Conservation (phyloP, 495 filamentous ascomycete genomes). For the Sordaria brevicollis region DNA sequence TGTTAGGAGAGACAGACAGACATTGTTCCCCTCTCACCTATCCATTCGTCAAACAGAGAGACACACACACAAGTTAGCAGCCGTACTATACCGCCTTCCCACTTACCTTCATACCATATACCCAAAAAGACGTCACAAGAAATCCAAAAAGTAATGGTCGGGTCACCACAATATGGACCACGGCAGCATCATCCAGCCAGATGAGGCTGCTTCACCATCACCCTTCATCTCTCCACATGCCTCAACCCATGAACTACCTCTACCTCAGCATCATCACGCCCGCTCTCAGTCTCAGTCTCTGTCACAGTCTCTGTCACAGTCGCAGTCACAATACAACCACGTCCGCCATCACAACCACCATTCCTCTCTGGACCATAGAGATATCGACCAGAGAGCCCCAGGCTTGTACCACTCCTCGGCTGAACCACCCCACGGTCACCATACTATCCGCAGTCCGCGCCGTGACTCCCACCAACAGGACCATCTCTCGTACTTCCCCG, state of each 20-base stretch:
- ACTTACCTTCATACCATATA: neutral
- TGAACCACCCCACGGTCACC: conserved; percentile 1
- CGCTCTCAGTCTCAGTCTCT: conserved; percentile 6
- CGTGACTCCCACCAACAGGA: conserved; percentile 4
- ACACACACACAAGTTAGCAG: neutral
- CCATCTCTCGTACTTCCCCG: conserved; percentile 9
- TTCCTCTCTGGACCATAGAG: neutral
- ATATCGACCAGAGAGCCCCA: neutral
- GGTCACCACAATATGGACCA: conserved; percentile 28
- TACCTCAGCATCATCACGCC: conserved; percentile 10
- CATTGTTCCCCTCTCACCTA: neutral
- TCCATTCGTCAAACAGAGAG: too few relatives aligned
- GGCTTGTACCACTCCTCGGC: neutral
- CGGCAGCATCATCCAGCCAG: conserved; percentile 18
- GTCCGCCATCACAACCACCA: conserved; percentile 2
- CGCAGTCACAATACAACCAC: conserved; percentile 6
- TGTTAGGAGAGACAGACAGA: neutral
- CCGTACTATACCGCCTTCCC: neutral
- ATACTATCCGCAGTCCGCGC: too few relatives aligned
- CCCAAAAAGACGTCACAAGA: neutral
- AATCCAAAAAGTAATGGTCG: conserved; percentile 14
- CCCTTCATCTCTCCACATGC: too few relatives aligned
- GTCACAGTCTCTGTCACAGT: neutral
- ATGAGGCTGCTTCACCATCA: conserved; percentile 18
- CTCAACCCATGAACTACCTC: conserved; percentile 15